Percentiles rank a stretch among this genome's conserved stretches.
Evolutionary conservation across 805 yeast genomes (phyloP).

Genomic region (Kodamaea sagamina): DNA sequence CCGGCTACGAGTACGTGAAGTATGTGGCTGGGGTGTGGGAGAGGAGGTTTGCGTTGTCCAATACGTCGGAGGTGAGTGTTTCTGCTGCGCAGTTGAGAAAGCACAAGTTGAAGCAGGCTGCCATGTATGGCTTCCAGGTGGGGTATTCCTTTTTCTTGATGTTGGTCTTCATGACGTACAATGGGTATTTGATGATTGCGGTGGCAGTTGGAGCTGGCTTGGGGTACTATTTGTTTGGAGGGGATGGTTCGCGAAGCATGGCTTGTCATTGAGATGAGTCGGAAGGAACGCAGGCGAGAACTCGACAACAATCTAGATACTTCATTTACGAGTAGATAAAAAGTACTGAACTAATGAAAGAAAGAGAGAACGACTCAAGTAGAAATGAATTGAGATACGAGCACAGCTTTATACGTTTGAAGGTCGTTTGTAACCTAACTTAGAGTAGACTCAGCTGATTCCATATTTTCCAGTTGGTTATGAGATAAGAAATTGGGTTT

Average conservation of each 20-base stretch:
- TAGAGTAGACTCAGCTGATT: no score
- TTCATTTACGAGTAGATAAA: no score
- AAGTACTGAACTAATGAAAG: no score
- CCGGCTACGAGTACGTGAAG: conserved; percentile 63
- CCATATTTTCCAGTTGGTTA: no score
- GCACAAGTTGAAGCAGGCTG: conserved; percentile 36
- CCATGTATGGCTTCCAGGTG: conserved; percentile 63
- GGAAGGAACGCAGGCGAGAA: no score
- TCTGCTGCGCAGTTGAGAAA: conserved; percentile 15
- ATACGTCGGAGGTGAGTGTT: neutral
- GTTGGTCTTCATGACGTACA: conserved; percentile 85
- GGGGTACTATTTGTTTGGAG: conserved; percentile 66
- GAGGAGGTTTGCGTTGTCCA: conserved; percentile 6
- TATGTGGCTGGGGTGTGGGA: conserved; percentile 33
- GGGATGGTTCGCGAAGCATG: conserved; percentile 21
- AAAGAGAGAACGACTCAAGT: no score
- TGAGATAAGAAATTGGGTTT: no score
- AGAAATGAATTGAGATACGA: no score
- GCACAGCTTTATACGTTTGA: no score
- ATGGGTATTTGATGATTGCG: conserved; percentile 81
- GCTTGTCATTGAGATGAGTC: conserved; percentile 34
- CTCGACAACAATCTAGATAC: no score
- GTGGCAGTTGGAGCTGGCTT: conserved; percentile 70
- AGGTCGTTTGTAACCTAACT: no score
- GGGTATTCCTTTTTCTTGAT: conserved; percentile 70